A percentile compares a stretch with the other conserved stretches of the same genome.
phyloP scores from a whole-genome alignment of 306 rosid genomes.

The Lathyrus tuberosus region DNA sequence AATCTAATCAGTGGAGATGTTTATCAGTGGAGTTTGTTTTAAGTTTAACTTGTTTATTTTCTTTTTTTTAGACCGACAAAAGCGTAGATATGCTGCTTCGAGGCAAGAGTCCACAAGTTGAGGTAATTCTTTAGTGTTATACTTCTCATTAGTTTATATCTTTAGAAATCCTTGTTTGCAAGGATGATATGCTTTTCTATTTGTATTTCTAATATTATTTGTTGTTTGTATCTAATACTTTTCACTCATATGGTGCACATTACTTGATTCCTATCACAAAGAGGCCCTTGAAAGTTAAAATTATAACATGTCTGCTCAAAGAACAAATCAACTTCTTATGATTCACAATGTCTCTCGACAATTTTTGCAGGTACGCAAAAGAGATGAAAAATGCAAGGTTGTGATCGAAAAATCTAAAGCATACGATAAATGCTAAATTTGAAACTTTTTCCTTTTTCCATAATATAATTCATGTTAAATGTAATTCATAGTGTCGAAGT shows the following conservation, averaged over 20 bases:
- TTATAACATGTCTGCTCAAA: slow-evolving; percentile 1
- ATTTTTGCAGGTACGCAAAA: slow-evolving; percentile 63
- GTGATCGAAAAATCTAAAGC: slow-evolving; percentile 68
- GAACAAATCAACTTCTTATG: slow-evolving; percentile 17
- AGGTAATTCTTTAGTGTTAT: slow-evolving; percentile 51
- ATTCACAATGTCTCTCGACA: slow-evolving; percentile 19
- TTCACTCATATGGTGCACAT: slow-evolving; percentile 11
- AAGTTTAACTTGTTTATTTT: slow-evolving; percentile 29
- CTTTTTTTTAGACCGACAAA: slow-evolving; percentile 57
- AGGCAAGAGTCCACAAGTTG: slow-evolving; percentile 62
- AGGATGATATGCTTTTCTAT: slow-evolving; percentile 21
- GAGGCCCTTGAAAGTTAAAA: background rate
- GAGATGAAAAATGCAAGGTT: slow-evolving; percentile 56
- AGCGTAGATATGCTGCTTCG: slow-evolving; percentile 71
- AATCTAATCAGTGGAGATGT: slow-evolving; percentile 6
- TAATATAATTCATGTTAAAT: background rate
- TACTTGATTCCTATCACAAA: background rate
- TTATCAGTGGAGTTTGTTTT: slow-evolving; percentile 26
- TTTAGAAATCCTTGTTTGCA: slow-evolving; percentile 15
- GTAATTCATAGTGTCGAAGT: no score
- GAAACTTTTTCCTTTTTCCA: slow-evolving; percentile 1
- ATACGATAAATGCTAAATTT: slow-evolving; percentile 54
- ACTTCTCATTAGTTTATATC: slow-evolving; percentile 28
- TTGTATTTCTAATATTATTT: slow-evolving; percentile 8
- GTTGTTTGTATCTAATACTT: background rate